Evolutionary conservation across 805 yeast species (phyloP), one percentile per base, ranked within the genome.

Genomic region (Grigorovia jiainica): DNA sequence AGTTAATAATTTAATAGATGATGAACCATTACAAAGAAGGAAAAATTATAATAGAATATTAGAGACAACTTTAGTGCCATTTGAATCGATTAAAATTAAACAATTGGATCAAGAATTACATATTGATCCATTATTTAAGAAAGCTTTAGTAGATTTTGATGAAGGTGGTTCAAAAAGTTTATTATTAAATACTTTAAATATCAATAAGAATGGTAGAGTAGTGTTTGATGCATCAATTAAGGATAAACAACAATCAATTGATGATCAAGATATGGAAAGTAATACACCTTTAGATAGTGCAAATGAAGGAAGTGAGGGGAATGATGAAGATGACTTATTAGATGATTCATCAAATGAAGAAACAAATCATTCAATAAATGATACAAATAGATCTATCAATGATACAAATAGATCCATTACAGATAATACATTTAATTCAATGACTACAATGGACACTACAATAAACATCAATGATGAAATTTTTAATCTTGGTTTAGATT

Each of bases 151-250:
- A 0, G 89, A 82, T 40, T 82, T 82, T 51, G 92, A 83, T 57
- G 90, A 82, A 63, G 89, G 89, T 32, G 90, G 92, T 3, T 80
- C 90, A 7, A 82, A 79, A 53, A 75, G 84, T 45, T 64, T 83
- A 39, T 60, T 82, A 34, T 56, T 80, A 47, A 82, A 82, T 47
- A 75, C 84, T 0, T 67, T 82, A 36, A 68, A 69, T 46, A 66
- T 78, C 13, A 80, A 81, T 50, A 43, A 57, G 1, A 52, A 70
- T 1, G 75, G 78, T 0, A 61, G 81, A 50, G 78, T 82, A 3
- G 75, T 80, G 2, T 81, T 82, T 53, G 90, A 79, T 53, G 85
- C 86, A 38, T 52, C 50, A 11, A 63, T 66, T 7, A 66, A 54
- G 39, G 64, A 63, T 35, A 44, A 38, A n/a, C 50, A 27, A 25